phyloP scores from a whole-genome alignment of 2,329 filamentous ascomycete genomes.

The Pyricularia sp. region DNA sequence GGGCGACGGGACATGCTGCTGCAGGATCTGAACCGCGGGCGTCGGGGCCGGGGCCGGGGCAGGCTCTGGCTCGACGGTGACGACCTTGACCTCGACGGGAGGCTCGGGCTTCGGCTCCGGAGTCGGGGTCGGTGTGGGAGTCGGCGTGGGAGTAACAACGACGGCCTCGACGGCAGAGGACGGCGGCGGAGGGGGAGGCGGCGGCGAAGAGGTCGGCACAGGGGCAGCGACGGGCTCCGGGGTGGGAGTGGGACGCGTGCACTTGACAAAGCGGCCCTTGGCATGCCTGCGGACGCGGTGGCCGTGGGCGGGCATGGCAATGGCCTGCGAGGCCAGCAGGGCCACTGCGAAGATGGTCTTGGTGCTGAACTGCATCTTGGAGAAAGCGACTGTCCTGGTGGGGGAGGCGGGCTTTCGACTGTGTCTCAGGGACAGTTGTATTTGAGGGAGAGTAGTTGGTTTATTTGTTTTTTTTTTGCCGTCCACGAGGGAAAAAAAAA shows the following conservation, averaged over 20 bases:
- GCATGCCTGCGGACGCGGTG: neutral
- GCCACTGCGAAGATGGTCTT: neutral
- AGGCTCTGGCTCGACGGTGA: neutral
- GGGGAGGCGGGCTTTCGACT: neutral
- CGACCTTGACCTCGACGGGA: neutral
- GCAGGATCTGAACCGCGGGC: neutral
- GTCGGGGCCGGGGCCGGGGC: neutral
- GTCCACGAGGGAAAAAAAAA: neutral
- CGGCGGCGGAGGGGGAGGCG: neutral
- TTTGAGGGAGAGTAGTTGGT: neutral
- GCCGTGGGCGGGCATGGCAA: neutral
- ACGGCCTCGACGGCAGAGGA: neutral
- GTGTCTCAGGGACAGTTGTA: neutral
- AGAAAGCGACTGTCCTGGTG: neutral
- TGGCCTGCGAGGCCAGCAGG: conserved; percentile 1
- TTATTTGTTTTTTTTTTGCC: neutral
- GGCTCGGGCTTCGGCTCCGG: neutral
- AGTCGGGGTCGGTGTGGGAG: neutral
- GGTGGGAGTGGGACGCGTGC: neutral
- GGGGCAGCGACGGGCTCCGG: neutral
- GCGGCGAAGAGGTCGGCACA: neutral
- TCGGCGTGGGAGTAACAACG: neutral
- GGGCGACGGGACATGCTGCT: neutral
- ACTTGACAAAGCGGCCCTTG: neutral
- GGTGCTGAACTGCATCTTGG: conserved; percentile 3